These are phyloP conservation scores for Ceriops tagal DNA, from an alignment of 345 rosid species.

Conservation along the genomic window DNA sequence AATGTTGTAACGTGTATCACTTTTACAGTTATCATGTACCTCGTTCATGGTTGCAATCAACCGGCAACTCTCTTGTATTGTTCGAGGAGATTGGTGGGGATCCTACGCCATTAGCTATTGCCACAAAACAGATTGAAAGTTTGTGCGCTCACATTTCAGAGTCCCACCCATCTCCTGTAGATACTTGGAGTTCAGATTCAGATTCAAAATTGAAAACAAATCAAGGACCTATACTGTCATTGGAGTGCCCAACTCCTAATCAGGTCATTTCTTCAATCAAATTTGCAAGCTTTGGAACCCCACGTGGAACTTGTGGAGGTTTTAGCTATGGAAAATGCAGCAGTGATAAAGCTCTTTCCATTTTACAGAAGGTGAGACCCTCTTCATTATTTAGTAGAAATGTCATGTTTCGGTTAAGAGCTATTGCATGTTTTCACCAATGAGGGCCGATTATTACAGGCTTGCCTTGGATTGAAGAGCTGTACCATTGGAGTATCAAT, in stretches of 20 bases:
- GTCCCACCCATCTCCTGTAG: conserved; percentile 70
- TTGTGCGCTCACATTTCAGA: conserved; percentile 64
- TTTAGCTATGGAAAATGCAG: conserved; percentile 63
- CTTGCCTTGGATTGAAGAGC: conserved; percentile 74
- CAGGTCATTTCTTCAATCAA: conserved; percentile 73
- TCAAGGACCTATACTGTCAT: conserved; percentile 42
- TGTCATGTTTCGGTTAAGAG: neutral
- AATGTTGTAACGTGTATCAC: conserved; percentile 14
- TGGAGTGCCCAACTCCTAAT: conserved; percentile 55
- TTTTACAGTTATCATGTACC: conserved; percentile 78
- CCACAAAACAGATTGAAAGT: conserved; percentile 45
- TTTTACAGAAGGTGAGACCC: conserved; percentile 54
- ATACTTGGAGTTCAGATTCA: conserved; percentile 58
- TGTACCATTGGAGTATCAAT: conserved; percentile 64
- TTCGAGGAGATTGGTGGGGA: conserved; percentile 90
- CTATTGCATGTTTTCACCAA: neutral
- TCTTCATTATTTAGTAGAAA: neutral
- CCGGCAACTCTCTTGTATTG: conserved; percentile 70
- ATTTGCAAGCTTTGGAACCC: conserved; percentile 88
- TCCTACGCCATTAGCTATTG: conserved; percentile 64
- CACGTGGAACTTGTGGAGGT: conserved; percentile 69
- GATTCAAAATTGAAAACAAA: conserved; percentile 37
- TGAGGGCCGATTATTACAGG: conserved; percentile 40
- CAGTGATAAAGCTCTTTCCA: conserved; percentile 50
- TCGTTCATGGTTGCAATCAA: conserved; percentile 76